Conservation (phyloP, 2,329 filamentous ascomycete genomes). For the Aurifilum marmelostoma region DNA sequence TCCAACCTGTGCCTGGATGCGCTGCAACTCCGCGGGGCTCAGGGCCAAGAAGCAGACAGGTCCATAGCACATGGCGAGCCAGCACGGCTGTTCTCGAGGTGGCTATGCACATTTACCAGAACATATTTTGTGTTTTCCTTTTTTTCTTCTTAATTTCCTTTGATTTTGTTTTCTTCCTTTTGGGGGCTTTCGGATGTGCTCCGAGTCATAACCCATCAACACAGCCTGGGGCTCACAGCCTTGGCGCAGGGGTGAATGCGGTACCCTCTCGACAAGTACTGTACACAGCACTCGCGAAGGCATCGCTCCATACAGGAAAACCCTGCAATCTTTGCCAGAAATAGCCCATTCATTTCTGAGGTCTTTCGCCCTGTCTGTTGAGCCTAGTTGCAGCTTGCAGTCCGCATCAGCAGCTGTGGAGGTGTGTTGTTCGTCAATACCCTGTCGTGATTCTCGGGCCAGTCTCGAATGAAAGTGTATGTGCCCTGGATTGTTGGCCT, state of each 20-base stretch:
- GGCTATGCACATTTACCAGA: not conserved
- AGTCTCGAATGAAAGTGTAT: not conserved
- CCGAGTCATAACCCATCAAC: not conserved
- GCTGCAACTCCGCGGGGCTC: not conserved
- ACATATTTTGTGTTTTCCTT: fast-evolving
- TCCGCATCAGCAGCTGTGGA: not conserved
- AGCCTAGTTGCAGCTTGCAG: not conserved
- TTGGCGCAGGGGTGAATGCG: not conserved
- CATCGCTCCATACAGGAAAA: not conserved
- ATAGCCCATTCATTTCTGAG: not conserved
- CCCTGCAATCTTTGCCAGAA: not conserved
- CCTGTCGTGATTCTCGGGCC: not conserved
- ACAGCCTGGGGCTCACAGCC: not conserved
- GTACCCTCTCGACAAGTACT: not conserved
- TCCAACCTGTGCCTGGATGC: not conserved
- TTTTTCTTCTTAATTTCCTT: not conserved
- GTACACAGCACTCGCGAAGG: not conserved
- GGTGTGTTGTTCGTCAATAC: not conserved
- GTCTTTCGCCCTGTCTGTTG: not conserved
- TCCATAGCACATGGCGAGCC: not conserved
- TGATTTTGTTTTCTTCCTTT: not conserved
- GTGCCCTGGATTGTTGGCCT: too few relatives aligned
- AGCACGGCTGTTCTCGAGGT: not conserved
- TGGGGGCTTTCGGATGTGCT: not conserved
- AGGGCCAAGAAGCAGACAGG: not conserved